Evolutionary conservation across 2,329 filamentous ascomycete species (phyloP), one percentile per base, ranked within the genome.

Genomic region (Setomelanomma holmii): DNA sequence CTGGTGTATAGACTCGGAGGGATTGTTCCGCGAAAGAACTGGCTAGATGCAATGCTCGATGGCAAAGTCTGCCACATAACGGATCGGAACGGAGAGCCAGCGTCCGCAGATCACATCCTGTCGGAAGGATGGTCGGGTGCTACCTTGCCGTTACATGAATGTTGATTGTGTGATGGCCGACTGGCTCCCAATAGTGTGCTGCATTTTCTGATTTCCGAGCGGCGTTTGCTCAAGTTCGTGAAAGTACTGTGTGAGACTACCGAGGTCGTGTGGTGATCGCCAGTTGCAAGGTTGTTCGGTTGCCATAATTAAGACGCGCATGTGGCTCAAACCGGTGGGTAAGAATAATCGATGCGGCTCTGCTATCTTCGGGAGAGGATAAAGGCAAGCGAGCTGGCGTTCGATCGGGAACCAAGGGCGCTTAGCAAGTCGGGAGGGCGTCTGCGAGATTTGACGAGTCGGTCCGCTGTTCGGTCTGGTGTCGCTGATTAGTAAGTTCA

Each of bases 271-370:
- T n/a, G 30, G 40, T 20, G 19, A 46, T 40, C 20, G 30, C 36
- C 27, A 16, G 10, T 44, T 44, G 19, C 53, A 44, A 36, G 41
- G 47, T 45, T 47, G 45, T 33, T 47, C 34, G 7, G 16, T 48
- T 44, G 44, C 43, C 46, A 46, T 36, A 36, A 47, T n/a, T 52
- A 40, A 51, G 22, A 52, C 50, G 30, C 43, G 53, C 57, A 55
- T 48, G 55, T 58, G 53, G 46, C 40, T 52, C 23, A 22, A 39
- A 19, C 41, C 40, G 46, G 34, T 39, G 36, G 23, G 11, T 35
- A 39, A 19, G 27, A 30, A 30, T 30, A 45, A 30, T 24, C 33
- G 33, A 56, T 60, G 64, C 58, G 60, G 62, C 62, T 65, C 62
- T 67, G 60, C 56, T 53, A 12, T 21, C 24, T 40, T 39, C 40